Percentiles rank a stretch among this genome's conserved stretches.
Conservation (phyloP, 148 eudicot species). For the Chenopodium album region DNA sequence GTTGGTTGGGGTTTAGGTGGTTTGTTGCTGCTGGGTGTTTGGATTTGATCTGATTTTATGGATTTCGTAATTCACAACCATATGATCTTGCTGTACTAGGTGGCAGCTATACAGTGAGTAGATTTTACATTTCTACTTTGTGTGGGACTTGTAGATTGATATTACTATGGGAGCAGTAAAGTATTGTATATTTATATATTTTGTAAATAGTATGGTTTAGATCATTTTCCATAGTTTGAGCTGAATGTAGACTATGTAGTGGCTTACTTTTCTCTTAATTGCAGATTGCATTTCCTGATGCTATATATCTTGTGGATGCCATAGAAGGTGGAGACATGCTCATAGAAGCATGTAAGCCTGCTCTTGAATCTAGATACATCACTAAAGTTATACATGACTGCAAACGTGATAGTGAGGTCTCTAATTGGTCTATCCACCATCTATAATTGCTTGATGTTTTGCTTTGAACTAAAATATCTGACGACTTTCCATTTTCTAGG, state of each 20-base stretch:
- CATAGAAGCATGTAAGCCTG: conserved; percentile 93
- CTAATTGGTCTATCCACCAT: conserved; percentile 22
- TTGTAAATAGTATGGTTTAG: background rate
- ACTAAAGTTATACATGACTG: conserved; percentile 98
- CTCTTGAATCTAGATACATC: conserved; percentile 81
- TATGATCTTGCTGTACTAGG: background rate
- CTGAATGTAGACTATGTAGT: background rate
- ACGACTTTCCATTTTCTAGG: conserved; percentile 43
- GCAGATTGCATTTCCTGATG: conserved; percentile 96
- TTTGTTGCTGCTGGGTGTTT: background rate
- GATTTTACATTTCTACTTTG: background rate
- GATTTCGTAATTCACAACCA: background rate
- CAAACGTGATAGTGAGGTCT: conserved; percentile 98
- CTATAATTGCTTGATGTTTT: background rate
- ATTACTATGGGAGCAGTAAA: background rate
- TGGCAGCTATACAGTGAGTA: background rate
- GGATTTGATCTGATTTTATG: background rate
- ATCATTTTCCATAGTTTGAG: background rate
- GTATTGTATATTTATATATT: background rate
- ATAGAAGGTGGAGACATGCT: conserved; percentile 73
- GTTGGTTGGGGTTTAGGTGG: background rate
- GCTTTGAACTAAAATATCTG: conserved; percentile 3
- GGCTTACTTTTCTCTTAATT: conserved; percentile 14
- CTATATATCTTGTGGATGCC: conserved; percentile 88
- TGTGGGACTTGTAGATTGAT: background rate